phyloP scores from a whole-genome alignment of 768 basidiomycete species.

The Leucogyrophana mollusca region DNA sequence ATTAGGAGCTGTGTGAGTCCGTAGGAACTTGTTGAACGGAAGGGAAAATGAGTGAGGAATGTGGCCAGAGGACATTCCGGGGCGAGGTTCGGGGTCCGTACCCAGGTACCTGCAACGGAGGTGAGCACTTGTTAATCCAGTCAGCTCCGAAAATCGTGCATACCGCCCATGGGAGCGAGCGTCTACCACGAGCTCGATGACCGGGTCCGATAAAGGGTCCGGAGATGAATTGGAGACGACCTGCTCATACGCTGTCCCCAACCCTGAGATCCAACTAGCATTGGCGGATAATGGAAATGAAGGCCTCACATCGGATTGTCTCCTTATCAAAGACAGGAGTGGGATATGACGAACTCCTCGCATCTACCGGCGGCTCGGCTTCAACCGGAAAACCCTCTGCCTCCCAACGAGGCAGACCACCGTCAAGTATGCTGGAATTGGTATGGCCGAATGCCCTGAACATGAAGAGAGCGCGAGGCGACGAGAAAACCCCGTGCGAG shows the following conservation, averaged over 20 bases:
- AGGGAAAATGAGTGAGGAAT: constrained; percentile 85
- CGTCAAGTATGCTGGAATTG: constrained; percentile 85
- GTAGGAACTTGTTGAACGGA: constrained; percentile 77
- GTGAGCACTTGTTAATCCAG: constrained; percentile 2
- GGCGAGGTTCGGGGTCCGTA: constrained; percentile 83
- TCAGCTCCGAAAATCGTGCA: constrained; percentile 14
- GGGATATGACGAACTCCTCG: constrained; percentile 42
- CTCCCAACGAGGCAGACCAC: constrained; percentile 86
- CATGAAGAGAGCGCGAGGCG: constrained; percentile 92
- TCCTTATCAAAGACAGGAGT: constrained; percentile 50
- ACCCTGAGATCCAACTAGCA: constrained; percentile 15
- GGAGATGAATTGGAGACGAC: constrained; percentile 68
- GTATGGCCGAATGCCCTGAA: constrained; percentile 90
- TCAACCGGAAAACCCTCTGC: constrained; percentile 62
- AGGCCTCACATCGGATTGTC: constrained; percentile 41
- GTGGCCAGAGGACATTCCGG: constrained; percentile 86
- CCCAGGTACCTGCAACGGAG: constrained; percentile 64
- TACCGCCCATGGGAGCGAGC: constrained; percentile 84
- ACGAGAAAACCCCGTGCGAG: constrained; percentile 84
- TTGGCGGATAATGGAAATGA: constrained; percentile 32
- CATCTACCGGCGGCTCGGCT: constrained; percentile 21
- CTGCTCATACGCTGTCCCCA: constrained; percentile 68
- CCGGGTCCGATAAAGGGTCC: constrained; percentile 40
- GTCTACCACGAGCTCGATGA: constrained; percentile 77
- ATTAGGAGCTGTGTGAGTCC: constrained; percentile 31